A percentile compares a stretch with the other conserved stretches of the same genome.
phyloP scores from a whole-genome alignment of 2,329 filamentous ascomycete genomes.

The Piedraia hortae region DNA sequence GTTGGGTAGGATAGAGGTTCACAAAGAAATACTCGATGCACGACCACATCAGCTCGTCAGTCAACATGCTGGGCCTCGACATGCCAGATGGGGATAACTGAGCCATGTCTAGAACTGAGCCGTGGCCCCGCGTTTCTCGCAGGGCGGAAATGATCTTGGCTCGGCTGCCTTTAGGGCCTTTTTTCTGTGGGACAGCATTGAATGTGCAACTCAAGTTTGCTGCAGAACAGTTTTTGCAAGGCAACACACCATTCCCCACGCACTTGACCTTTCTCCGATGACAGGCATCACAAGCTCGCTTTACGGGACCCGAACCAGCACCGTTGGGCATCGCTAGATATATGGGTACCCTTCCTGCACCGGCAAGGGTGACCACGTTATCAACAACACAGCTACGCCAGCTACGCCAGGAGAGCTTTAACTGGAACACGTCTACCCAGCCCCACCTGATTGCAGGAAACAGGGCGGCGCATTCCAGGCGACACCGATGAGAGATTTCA shows the following conservation, averaged over 20 bases:
- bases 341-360: no score
- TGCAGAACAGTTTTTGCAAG: conserved; percentile 33
- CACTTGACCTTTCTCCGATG: conserved; percentile 24
- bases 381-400: no score
- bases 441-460: no score
- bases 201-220: conserved; percentile 34
- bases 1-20: conserved; percentile 36
- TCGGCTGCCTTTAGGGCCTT: conserved; percentile 33
- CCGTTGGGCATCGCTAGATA: no score
- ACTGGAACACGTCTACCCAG: no score
- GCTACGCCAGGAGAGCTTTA: no score
- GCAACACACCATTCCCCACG: conserved; percentile 22
- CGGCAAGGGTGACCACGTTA: no score
- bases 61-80: conserved; percentile 21
- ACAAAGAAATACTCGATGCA: conserved; percentile 34
- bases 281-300: conserved; percentile 14
- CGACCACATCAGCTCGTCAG: conserved; percentile 21
- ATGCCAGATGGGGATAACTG: conserved; percentile 16
- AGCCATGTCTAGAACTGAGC: conserved; percentile 17
- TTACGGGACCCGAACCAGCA: no score
- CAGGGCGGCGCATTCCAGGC: no score
- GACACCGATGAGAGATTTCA: no score
- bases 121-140: conserved; percentile 22
- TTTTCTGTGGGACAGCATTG: conserved; percentile 35
- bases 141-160: conserved; percentile 36